Percentiles rank a stretch among this genome's conserved stretches.
These are phyloP conservation scores for Candida coquimbonensis DNA, from an alignment of 805 yeast genomes.

Conservation along the genomic window DNA sequence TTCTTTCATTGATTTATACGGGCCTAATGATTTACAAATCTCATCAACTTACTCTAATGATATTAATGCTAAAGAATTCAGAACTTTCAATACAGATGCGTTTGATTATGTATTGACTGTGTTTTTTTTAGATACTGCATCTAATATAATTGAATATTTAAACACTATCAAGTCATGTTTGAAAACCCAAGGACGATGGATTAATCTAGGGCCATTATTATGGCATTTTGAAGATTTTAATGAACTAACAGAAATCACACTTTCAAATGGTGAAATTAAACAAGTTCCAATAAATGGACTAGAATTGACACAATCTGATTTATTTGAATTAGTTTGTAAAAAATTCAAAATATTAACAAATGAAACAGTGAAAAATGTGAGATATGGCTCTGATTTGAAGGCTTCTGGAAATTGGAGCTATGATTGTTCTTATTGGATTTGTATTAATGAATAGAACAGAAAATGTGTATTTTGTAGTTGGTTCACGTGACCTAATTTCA, in stretches of 20 bases:
- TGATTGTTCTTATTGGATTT: constrained; percentile 63
- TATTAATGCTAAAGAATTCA: constrained; percentile 33
- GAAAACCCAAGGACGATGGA: constrained; percentile 44
- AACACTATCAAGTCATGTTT: constrained; percentile 40
- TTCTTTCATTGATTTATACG: constrained; percentile 61
- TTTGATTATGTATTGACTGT: constrained; percentile 47
- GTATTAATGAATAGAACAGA: constrained; percentile 29
- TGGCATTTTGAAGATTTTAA: constrained; percentile 65
- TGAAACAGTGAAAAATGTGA: constrained; percentile 35
- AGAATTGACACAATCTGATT: constrained; percentile 52
- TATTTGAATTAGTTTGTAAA: constrained; percentile 43
- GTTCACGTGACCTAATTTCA: too few species aligned
- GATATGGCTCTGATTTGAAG: constrained; percentile 45
- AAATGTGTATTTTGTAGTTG: not conserved
- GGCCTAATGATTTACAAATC: constrained; percentile 30
- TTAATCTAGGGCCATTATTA: constrained; percentile 60
- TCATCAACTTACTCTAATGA: constrained; percentile 22
- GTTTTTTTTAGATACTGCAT: constrained; percentile 59
- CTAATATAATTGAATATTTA: constrained; percentile 51
- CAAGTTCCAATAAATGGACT: constrained; percentile 42
- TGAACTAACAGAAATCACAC: constrained; percentile 19
- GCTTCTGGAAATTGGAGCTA: constrained; percentile 51
- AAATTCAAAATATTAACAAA: constrained; percentile 39
- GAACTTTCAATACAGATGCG: constrained; percentile 29
- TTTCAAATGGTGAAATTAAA: constrained; percentile 18